A percentile compares a stretch with the other conserved stretches of the same genome.
Evolutionary conservation across 306 rosid genomes (phyloP).

Genomic region (Malus sieversii): DNA sequence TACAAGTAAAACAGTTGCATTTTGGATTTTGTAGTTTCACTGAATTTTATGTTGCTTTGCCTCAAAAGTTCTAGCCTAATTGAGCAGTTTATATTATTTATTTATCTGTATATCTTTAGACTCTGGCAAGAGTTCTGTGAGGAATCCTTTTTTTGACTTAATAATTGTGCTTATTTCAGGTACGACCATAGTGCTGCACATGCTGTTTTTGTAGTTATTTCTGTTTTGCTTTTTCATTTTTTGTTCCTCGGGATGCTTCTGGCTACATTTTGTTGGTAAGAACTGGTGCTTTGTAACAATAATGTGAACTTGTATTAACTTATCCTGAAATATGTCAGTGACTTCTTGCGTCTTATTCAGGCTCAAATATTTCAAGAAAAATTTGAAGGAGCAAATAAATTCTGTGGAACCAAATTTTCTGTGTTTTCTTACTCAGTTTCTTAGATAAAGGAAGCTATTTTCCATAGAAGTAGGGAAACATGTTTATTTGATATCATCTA

Average conservation of each 20-base stretch:
- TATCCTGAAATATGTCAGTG: background rate
- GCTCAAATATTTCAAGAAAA: background rate
- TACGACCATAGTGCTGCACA: slow-evolving; percentile 88
- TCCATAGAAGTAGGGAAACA: background rate
- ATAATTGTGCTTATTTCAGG: slow-evolving; percentile 47
- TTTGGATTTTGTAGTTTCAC: background rate
- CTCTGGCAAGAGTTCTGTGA: background rate
- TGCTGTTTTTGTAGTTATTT: slow-evolving; percentile 74
- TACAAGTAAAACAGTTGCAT: background rate
- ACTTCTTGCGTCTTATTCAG: background rate
- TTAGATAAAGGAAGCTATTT: background rate
- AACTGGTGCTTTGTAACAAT: slow-evolving; percentile 3
- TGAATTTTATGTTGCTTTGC: background rate
- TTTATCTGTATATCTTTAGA: background rate
- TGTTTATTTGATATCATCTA: background rate
- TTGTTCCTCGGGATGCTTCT: slow-evolving; percentile 63
- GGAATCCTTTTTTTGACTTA: slow-evolving; percentile 9
- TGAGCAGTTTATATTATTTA: background rate
- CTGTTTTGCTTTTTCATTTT: slow-evolving; percentile 83
- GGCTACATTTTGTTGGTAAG: slow-evolving; percentile 95
- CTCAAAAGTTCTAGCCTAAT: background rate
- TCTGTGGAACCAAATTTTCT: background rate
- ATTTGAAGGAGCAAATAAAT: background rate
- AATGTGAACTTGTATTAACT: background rate
- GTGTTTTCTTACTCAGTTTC: background rate